Evolutionary conservation across 805 yeast genomes (phyloP).

Genomic region (Diddensiella santjacobensis): DNA sequence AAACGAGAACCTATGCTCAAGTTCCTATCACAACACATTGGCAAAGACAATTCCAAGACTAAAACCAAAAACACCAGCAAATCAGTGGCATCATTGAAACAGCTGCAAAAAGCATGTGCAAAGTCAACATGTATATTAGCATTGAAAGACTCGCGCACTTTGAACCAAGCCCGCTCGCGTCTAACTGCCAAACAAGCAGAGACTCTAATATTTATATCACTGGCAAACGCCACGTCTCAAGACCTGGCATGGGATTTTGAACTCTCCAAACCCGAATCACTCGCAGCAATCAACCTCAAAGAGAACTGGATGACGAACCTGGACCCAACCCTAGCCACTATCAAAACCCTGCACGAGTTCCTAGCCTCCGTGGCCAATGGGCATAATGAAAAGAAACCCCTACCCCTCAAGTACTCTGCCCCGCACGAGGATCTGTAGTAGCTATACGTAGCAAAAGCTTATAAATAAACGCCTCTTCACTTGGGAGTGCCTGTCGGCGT

Average conservation of each 20-base stretch:
- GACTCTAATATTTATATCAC: background rate
- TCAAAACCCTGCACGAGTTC: background rate
- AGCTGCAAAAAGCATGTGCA: background rate
- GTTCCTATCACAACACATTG: slow-evolving; percentile 21
- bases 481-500: background rate
- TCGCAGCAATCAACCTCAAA: background rate
- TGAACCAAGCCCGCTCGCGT: background rate
- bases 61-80: background rate
- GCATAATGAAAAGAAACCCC: background rate
- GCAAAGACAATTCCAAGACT: background rate
- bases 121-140: background rate
- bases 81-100: background rate
- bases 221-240: background rate
- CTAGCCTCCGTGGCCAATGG: background rate
- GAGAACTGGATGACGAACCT: slow-evolving; percentile 2
- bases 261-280: background rate
- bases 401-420: background rate
- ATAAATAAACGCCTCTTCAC: no score
- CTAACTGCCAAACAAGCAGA: background rate
- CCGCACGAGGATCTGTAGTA: background rate
- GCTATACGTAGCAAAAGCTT: no score
- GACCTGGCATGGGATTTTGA: background rate
- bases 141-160: background rate
- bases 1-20: slow-evolving; percentile 23
- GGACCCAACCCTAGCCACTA: background rate